Evolutionary conservation across 2,329 filamentous ascomycete genomes (phyloP).

Genomic region (Zasmidium angulare): DNA sequence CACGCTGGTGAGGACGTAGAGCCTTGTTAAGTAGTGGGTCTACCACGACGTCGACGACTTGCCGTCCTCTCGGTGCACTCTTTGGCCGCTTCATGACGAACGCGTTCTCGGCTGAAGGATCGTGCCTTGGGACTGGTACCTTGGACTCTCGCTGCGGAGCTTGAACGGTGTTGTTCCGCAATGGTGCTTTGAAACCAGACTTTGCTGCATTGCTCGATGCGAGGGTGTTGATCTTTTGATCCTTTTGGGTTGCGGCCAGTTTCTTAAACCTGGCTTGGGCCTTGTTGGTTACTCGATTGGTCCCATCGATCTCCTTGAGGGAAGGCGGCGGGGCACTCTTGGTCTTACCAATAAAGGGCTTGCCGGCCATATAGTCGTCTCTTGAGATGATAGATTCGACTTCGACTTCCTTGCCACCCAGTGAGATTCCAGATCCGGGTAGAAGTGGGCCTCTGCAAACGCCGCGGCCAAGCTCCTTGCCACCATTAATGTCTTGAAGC

Average conservation of each 20-base stretch:
- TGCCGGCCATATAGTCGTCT: slow-evolving; percentile 46
- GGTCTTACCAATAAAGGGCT: slow-evolving; percentile 28
- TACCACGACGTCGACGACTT: slow-evolving; percentile 70
- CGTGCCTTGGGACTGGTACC: slow-evolving; percentile 62
- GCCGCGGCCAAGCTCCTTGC: slow-evolving; percentile 61
- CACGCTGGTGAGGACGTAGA: slow-evolving; percentile 66
- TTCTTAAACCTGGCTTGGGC: slow-evolving; percentile 33
- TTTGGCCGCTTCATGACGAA: slow-evolving; percentile 65
- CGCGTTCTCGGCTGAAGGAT: slow-evolving; percentile 59
- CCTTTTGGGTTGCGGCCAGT: slow-evolving; percentile 41
- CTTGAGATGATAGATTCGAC: slow-evolving; percentile 62
- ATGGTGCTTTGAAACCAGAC: slow-evolving; percentile 59
- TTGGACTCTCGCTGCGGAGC: slow-evolving; percentile 45
- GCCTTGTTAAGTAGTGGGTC: slow-evolving; percentile 65
- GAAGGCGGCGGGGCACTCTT: slow-evolving; percentile 28
- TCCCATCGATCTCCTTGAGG: slow-evolving; percentile 28
- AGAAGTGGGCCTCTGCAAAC: slow-evolving; percentile 58
- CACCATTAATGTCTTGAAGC: slow-evolving; percentile 60
- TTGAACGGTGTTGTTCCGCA: slow-evolving; percentile 50
- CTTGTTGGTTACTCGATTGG: slow-evolving; percentile 29
- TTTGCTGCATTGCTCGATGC: slow-evolving; percentile 40
- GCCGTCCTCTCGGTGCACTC: slow-evolving; percentile 58
- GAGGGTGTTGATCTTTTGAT: slow-evolving; percentile 38
- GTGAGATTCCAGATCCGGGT: slow-evolving; percentile 60
- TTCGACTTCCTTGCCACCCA: slow-evolving; percentile 68